Conservation (phyloP, 352 stramenopile genomes). For the Phytophthora brassicae region DNA sequence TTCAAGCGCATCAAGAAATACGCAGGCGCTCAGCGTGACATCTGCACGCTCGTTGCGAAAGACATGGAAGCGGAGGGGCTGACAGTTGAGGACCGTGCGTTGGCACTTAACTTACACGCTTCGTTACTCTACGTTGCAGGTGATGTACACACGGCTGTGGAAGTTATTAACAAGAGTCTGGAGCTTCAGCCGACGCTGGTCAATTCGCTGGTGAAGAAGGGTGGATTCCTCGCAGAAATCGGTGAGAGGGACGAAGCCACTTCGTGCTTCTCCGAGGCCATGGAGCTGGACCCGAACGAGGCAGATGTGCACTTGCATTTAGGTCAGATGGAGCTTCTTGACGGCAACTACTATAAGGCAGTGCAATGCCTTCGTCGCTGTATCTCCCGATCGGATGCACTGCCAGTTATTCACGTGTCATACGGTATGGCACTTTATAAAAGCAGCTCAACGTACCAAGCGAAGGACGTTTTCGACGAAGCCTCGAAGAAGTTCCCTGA, state of each 20-base stretch:
- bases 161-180: constrained; percentile 63
- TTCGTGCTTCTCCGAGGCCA: constrained; percentile 63
- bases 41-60: constrained; percentile 39
- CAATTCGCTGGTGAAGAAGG: constrained; percentile 82
- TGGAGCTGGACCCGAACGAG: constrained; percentile 71
- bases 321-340: constrained; percentile 80
- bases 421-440: constrained; percentile 90
- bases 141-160: constrained; percentile 72
- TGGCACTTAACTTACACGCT: constrained; percentile 76
- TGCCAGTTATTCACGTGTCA: constrained; percentile 75
- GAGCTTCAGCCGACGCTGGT: constrained; percentile 51
- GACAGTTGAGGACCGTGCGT: constrained; percentile 37
- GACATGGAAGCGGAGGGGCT: constrained; percentile 43
- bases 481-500: constrained; percentile 63
- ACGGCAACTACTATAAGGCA: constrained; percentile 73
- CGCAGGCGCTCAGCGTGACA: constrained; percentile 46
- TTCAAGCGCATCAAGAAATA: constrained; percentile 67
- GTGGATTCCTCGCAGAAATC: constrained; percentile 75
- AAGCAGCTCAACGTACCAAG: constrained; percentile 78
- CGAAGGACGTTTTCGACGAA: constrained; percentile 79
- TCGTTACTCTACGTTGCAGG: constrained; percentile 82
- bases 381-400: constrained; percentile 74
- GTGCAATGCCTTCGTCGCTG: constrained; percentile 69
- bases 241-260: constrained; percentile 65
- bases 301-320: constrained; percentile 79